Base-by-base conservation (phyloP, 257 asterid genomes). In the Solanum neorickii region DNA sequence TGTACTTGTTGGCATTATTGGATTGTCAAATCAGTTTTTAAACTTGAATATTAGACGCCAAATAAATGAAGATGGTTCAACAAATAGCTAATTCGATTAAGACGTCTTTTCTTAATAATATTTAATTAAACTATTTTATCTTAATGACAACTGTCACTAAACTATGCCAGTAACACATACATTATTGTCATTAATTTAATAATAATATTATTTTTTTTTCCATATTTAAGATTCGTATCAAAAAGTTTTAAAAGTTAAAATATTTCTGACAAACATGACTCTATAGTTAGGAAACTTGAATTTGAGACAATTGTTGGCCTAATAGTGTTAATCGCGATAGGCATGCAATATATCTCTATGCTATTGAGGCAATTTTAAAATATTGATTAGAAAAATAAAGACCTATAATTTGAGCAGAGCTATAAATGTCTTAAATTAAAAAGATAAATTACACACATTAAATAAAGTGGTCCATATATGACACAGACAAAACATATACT, bases 261-360 rank as follows among this genome's bases (percentile, higher is more conserved):
- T 5, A 1, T 37, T 37, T 37, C 1, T 35, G 1, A 35, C 7
- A 5, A 35, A 35, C 0, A 5, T 35, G 39, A 35, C 0, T 35
- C 0, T 37, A 5, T 35, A 35, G 39, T 35, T 0, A 1, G 39
- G 1, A 37, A 5, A 37, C 0, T 37, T 0, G 7, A 37, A 37
- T 1, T 37, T 0, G 39, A 37, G 0, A 37, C 7, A 0, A 37
- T 37, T 37, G 0, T 37, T 37, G 7, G 39, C 39, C 0, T 37
- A 37, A 37, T 37, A 35, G 1, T 35, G 39, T 37, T 37, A 37
- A 37, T 37, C 7, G 39, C 39, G 0, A 37, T 35, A 5, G 7
- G 39, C 39, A 35, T 35, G 39, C 39, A 35, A 35, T 35, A 35
- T 35, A 35, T 35, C 39, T 5, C 7, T 35, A 35, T 5, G 5